Base-by-base conservation (phyloP, 2,329 filamentous ascomycete genomes). In the Aspergillus tubingensis region DNA sequence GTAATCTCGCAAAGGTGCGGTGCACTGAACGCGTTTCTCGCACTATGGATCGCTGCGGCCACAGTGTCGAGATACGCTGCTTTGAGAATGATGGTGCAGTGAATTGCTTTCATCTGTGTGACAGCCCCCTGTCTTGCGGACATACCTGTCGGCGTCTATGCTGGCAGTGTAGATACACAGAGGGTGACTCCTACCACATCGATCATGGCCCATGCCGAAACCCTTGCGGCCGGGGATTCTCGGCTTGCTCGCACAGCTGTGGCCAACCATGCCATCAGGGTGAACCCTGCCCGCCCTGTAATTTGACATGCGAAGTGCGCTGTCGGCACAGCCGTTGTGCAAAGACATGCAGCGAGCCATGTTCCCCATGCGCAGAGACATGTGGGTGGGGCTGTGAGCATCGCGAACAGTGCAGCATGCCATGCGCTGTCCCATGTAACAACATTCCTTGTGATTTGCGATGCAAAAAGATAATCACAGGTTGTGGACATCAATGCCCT, bases 401-500 rank as follows among this genome's bases (percentile, higher is more conserved):
- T 38, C 63, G 48, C 17, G 49, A 53, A n/a, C 8, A 8, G 6
- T 68, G 66, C 49, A 58, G 25, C 8, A 23, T 68, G 44, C 65
- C 62, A 23, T 68, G 66, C 41, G 63, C 63, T 13, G 61, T 62
- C 30, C 65, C 66, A 17, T 68, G 66, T 27, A 39, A 54, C 23
- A 57, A 53, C 8, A 25, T 65, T 17, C 66, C 66, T 17, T 68
- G 65, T 48, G 50, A 52, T 17, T 13, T 39, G 10, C 58, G 65
- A 13, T 68, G 61, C 36, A 36, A 56, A 3, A 62, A 66, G 21
- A 52, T 11, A 7, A 17, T 68, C 1, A 13, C 25, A 39, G 19
- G 5, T 5, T 68, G 66, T 51, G 60, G 62, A 5, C 66, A 68
- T 39, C 63, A 39, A 19, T 68, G 65, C 38, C 66, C 66, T 3